Evolutionary conservation across 169 alveolate species (phyloP).

Genomic region (Neospora caninum): DNA sequence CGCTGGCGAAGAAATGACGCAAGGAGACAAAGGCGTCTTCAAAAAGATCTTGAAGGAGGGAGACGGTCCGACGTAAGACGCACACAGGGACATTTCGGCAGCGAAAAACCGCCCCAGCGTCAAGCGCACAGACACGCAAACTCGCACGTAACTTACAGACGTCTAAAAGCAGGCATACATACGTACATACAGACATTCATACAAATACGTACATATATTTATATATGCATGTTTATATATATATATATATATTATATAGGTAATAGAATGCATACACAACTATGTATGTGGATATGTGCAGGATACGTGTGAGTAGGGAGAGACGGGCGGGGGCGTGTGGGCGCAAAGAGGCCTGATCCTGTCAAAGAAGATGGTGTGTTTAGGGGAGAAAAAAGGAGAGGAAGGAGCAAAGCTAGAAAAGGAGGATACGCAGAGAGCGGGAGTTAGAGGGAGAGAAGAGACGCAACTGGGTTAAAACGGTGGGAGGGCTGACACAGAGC

Average conservation of each 20-base stretch:
- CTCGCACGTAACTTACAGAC: not conserved
- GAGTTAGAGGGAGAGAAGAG: no score
- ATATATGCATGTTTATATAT: not conserved
- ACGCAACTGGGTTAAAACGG: no score
- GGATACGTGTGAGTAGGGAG: no score
- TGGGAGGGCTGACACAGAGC: no score
- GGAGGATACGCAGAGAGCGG: no score
- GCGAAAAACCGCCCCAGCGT: not conserved
- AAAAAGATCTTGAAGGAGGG: conserved; percentile 17
- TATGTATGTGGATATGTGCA: not conserved
- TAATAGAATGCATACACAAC: not conserved
- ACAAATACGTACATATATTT: not conserved
- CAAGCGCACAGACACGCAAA: not conserved
- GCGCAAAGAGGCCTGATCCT: no score
- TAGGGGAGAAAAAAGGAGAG: no score
- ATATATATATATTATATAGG: not conserved
- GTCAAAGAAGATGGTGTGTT: no score
- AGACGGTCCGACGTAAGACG: conserved; percentile 17
- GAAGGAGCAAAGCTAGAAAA: no score
- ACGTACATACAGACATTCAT: not conserved
- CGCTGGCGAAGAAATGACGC: conserved; percentile 7
- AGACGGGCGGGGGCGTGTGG: no score
- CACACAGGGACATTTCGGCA: not conserved
- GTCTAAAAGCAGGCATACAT: no score
- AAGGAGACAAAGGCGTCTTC: conserved; percentile 22